Conservation (phyloP, 768 basidiomycete species). For the Tylopilus subfusipes region DNA sequence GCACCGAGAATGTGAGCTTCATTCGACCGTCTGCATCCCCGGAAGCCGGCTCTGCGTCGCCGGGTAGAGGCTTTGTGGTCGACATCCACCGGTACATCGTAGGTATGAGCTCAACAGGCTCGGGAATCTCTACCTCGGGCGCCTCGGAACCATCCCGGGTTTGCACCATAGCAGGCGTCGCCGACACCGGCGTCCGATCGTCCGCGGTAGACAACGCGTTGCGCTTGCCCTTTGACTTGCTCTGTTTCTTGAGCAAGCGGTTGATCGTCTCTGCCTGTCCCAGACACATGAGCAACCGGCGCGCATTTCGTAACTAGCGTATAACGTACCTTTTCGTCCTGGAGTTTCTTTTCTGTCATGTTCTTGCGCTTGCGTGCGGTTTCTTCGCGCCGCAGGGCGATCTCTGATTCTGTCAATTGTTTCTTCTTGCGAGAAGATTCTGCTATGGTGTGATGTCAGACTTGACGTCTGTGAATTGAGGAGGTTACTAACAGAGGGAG, state of each 20-base stretch:
- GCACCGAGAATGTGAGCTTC: conserved; percentile 55
- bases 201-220: conserved; percentile 47
- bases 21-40: conserved; percentile 26
- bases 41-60: conserved; percentile 3
- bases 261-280: conserved; percentile 82
- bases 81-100: conserved; percentile 76
- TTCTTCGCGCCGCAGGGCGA: conserved; percentile 74
- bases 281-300: background rate
- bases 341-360: conserved; percentile 32
- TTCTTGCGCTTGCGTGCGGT: conserved; percentile 80
- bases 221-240: conserved; percentile 60
- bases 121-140: conserved; percentile 40
- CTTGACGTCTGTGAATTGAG: background rate
- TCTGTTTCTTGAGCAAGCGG: conserved; percentile 82
- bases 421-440: conserved; percentile 42
- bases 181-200: conserved; percentile 37
- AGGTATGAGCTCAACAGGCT: conserved; percentile 40
- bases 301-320: no score
- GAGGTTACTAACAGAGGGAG: conserved; percentile 44
- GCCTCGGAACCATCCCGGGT: conserved; percentile 30
- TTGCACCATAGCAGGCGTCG: conserved; percentile 26
- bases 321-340: conserved; percentile 47
- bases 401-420: conserved; percentile 65
- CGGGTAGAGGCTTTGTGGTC: conserved; percentile 36
- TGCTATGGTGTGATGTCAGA: conserved; percentile 1